phyloP scores from a whole-genome alignment of 805 yeast genomes.

The Schizosaccharomyces octosporus region DNA sequence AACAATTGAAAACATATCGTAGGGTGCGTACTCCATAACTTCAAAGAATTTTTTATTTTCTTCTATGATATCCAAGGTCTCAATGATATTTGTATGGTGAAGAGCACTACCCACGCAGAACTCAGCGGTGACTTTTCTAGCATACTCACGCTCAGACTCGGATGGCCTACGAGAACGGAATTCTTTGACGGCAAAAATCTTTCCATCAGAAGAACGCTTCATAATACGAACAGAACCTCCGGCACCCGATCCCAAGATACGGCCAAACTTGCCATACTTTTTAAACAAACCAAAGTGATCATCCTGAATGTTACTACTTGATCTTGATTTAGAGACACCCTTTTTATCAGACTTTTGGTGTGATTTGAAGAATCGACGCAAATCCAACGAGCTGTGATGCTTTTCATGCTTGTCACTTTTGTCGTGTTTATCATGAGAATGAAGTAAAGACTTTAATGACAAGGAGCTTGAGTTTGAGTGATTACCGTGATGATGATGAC shows the following conservation, averaged over 20 bases:
- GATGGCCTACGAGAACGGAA: slow-evolving; percentile 40
- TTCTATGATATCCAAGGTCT: slow-evolving; percentile 54
- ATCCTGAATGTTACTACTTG: slow-evolving; percentile 12
- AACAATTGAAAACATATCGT: slow-evolving; percentile 75
- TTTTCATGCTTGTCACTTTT: slow-evolving; percentile 7
- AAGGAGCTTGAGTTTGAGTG: slow-evolving; percentile 2
- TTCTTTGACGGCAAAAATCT: slow-evolving; percentile 65
- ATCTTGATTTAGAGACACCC: slow-evolving; percentile 4
- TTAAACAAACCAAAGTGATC: slow-evolving; percentile 21
- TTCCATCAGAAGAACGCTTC: slow-evolving; percentile 31
- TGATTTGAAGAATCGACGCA: slow-evolving; percentile 1
- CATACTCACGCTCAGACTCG: slow-evolving; percentile 45
- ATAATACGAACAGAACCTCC: slow-evolving; percentile 80
- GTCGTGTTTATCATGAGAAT: slow-evolving; percentile 4
- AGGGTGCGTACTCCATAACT: slow-evolving; percentile 82
- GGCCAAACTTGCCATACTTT: slow-evolving; percentile 54
- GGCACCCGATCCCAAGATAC: slow-evolving; percentile 71
- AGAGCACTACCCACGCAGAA: slow-evolving; percentile 58
- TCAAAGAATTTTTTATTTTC: slow-evolving; percentile 41
- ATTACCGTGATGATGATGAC: slow-evolving; percentile 5
- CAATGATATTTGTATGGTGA: slow-evolving; percentile 56
- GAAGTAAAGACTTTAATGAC: slow-evolving; percentile 7
- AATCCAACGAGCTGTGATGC: slow-evolving; percentile 3
- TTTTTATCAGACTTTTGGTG: background rate
- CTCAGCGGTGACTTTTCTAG: slow-evolving; percentile 58